phyloP scores from a whole-genome alignment of 495 filamentous ascomycete genomes.

The Penicillium canescens region DNA sequence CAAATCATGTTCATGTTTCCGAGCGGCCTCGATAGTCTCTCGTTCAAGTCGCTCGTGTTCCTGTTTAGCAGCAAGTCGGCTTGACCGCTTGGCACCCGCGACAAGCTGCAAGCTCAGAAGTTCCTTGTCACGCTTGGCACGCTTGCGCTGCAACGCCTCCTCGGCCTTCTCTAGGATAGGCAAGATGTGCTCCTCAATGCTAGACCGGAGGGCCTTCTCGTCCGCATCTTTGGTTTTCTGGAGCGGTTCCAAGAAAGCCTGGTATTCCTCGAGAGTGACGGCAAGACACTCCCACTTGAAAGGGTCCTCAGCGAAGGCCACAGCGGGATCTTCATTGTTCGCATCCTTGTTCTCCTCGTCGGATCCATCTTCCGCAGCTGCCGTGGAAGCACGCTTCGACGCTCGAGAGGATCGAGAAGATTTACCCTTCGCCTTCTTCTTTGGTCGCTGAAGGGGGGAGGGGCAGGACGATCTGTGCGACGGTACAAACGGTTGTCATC shows the following conservation, averaged over 20 bases:
- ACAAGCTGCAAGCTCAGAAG: conserved; percentile 76
- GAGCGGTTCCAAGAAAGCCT: conserved; percentile 67
- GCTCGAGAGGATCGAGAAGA: conserved; percentile 68
- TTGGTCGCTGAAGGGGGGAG: conserved; percentile 55
- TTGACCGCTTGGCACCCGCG: conserved; percentile 91
- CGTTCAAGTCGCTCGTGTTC: conserved; percentile 77
- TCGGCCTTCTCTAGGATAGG: conserved; percentile 83
- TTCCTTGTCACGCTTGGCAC: conserved; percentile 78
- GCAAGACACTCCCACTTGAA: conserved; percentile 88
- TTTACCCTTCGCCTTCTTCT: conserved; percentile 75
- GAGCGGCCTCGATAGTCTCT: conserved; percentile 68
- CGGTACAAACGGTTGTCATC: conserved; percentile 95
- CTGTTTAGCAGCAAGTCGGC: conserved; percentile 76
- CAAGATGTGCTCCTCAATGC: conserved; percentile 71
- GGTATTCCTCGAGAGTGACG: conserved; percentile 74
- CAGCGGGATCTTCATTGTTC: conserved; percentile 19
- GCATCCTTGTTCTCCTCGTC: conserved; percentile 50
- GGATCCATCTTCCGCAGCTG: conserved; percentile 54
- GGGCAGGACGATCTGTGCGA: conserved; percentile 65
- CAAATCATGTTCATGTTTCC: conserved; percentile 65
- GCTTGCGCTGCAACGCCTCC: conserved; percentile 61
- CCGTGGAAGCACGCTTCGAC: conserved; percentile 65
- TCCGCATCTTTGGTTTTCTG: conserved; percentile 74
- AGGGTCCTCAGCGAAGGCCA: conserved; percentile 39
- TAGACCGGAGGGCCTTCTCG: conserved; percentile 72